Base-by-base conservation (phyloP, 306 rosid species). In the Gastrolobium bilobum region DNA sequence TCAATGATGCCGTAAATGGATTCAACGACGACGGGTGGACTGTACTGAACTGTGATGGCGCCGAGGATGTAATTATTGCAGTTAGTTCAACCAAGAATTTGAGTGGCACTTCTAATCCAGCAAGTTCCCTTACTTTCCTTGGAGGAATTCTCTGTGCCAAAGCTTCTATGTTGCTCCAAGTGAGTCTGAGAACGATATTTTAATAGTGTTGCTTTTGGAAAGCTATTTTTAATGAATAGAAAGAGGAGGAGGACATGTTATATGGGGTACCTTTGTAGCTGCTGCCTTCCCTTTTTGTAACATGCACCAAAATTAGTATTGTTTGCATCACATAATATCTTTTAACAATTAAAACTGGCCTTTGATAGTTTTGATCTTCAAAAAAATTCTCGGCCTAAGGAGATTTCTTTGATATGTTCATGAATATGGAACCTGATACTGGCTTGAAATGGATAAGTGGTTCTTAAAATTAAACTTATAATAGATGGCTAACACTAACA, bases 81-180 rank as follows among this genome's bases (percentile, higher is more conserved):
- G 83, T 96, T 74, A 96, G 91, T 73, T 91, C 97, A 54, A 76
- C 90, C 30, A 96, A 93, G 85, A 96, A 88, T 76, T 79, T 93
- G 73, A 88, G 84, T 64, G 64, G 90, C 40, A 76, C 88, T 59
- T 86, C 93, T 5, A 93, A 85, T 82, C 92, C 92, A 53, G 86
- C 92, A 3, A 87, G 84, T 89, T 85, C 97, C 65, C 91, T 91
- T 29, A 59, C 96, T 37, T 90, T 87, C 48, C 91, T 88, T 43
- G 99, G 99, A 65, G 99, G 99, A 67, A 82, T 96, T 83, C 93
- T 96, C 46, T 96, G 98, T 58, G 99, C 99, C 2, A 96, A 91
- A 86, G 98, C 98, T 77, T 96, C 99, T 64, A 96, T 96, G 99
- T 82, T 96, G 68, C 96, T 96, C 82, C 96, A 96, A 84, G 99